Base-by-base conservation (phyloP, 768 basidiomycete species). In the Trametes cinnabarina region DNA sequence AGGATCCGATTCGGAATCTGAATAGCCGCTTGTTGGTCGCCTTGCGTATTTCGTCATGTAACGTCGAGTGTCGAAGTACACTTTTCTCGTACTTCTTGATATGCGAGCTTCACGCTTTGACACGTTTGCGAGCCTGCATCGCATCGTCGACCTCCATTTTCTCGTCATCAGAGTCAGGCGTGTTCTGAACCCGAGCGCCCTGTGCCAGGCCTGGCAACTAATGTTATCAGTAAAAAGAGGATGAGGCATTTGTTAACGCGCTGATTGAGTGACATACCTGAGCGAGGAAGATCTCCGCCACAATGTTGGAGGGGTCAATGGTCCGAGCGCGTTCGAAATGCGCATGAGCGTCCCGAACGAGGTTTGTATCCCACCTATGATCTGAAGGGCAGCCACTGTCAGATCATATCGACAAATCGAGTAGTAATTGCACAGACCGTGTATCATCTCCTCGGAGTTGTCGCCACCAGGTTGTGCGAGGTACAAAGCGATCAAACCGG, bases 1-100 rank as follows among this genome's bases (percentile, higher is more conserved):
- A 76, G 84, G 79, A 39, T 92, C 91, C 1, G 91, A 93, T 70
- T 88, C 90, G 4, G 92, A 92, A 40, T 74, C 74, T 30, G 81
- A 81, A 12, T 51, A 43, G 47, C 22, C 51, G 43, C 25, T 15
- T 17, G 17, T 8, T 39, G n/a, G 20, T 39, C 19, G n/a, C 22
- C 17, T 35, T 26, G 7, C 20, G 2, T 28, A 28, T 23, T 10
- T 25, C 14, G 34, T 42, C 10, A 35, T 25, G 39, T 53, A 54
- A 52, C 22, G 15, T 48, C 35, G 26, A n/a, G 15, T 26, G 3
- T 5, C 11, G 28, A 15, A 37, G 19, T 3, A 12, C 6, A 32
- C 30, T 32, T 32, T 12, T 12, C 7, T 32, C 12, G 30, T 32
- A 32, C 30, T 32, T 35, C 41, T 47, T 34, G 35, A 22, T n/a